Evolutionary conservation across 495 filamentous ascomycete genomes (phyloP), one percentile per base, ranked within the genome.

Genomic region (Aspergillus taichungensis): DNA sequence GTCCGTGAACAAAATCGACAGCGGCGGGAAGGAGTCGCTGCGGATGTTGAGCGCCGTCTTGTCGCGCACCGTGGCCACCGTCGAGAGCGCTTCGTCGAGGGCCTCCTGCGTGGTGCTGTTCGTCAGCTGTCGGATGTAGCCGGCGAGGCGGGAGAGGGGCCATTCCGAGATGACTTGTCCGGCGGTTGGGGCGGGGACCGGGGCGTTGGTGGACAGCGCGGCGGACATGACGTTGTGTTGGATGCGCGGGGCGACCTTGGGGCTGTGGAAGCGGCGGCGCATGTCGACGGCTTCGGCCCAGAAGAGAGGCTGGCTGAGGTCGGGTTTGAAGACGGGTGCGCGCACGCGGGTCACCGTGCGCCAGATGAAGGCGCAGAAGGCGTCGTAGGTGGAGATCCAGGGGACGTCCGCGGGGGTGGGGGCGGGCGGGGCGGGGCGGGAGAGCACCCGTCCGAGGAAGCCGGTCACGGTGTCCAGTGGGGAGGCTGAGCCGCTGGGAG

Each of bases 361-460:
- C 57, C 64, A 67, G n/a, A 66, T 35, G 35, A 61, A 61, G 8
- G 67, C 63, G 3, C 50, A 47, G 24, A 57, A 64, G 13, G 65
- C 64, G 37, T 69, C 64, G 31, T 63, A 67, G 4, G 58, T 67
- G 2, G 67, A 70, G 37, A 68, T 61, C 56, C 56, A 64, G 6
- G 52, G 37, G 9, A 13, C 57, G 43, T 58, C 33, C 18, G 49
- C 34, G 4, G 62, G 61, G 3, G 35, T 44, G 2, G 62, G 18
- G 18, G 18, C 18, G 18, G 18, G 18, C 4, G 18, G 18, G 18
- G 18, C 18, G 18, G 18, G 18, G 18, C 18, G 18, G 18, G 2
- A 24, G 18, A 24, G 18, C 4, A 24, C 4, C 18, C 18, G 18
- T 4, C 18, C 2, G 18, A 24, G 18, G 18, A 24, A 24, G 18